Evolutionary conservation across 228 moss, liverwort and hornwort species (phyloP).

Genomic region (Sphagnum magellanicum): DNA sequence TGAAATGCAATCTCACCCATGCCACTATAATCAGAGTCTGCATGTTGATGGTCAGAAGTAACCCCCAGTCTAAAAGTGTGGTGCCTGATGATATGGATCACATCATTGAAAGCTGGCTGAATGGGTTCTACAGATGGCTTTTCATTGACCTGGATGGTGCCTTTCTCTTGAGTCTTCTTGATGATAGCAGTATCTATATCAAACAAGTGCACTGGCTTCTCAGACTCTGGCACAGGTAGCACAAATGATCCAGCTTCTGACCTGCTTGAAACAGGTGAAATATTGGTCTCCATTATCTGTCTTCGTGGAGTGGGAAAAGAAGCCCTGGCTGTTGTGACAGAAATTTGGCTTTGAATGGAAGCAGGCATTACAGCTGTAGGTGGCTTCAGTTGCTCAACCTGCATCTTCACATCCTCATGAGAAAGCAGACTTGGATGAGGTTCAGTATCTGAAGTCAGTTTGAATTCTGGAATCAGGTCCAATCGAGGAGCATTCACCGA

Average conservation of each 20-base stretch:
- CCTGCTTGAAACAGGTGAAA: slow-evolving; percentile 9
- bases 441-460: slow-evolving; percentile 37
- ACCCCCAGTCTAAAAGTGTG: slow-evolving; percentile 87
- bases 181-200: slow-evolving; percentile 31
- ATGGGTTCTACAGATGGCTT: slow-evolving; percentile 47
- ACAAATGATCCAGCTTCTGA: slow-evolving; percentile 26
- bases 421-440: slow-evolving; percentile 23
- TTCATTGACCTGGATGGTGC: slow-evolving; percentile 61
- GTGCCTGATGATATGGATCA: slow-evolving; percentile 95
- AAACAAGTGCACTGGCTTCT: slow-evolving; percentile 19
- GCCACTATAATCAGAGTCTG: slow-evolving; percentile 39
- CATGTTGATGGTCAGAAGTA: slow-evolving; percentile 11
- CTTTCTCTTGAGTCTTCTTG: slow-evolving; percentile 75
- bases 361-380: slow-evolving; percentile 27
- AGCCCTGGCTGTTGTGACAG: slow-evolving; percentile 22
- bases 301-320: slow-evolving; percentile 8
- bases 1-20: slow-evolving; percentile 59
- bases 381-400: slow-evolving; percentile 25
- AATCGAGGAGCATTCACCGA: slow-evolving; percentile 90
- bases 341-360: slow-evolving; percentile 21
- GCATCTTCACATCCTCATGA: slow-evolving; percentile 23
- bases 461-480: slow-evolving; percentile 92
- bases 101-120: slow-evolving; percentile 79
- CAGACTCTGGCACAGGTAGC: slow-evolving; percentile 22
- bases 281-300: slow-evolving; percentile 6